Evolutionary conservation across 768 basidiomycete species (phyloP).

Genomic region (Tylopilus vinaceipallidus): DNA sequence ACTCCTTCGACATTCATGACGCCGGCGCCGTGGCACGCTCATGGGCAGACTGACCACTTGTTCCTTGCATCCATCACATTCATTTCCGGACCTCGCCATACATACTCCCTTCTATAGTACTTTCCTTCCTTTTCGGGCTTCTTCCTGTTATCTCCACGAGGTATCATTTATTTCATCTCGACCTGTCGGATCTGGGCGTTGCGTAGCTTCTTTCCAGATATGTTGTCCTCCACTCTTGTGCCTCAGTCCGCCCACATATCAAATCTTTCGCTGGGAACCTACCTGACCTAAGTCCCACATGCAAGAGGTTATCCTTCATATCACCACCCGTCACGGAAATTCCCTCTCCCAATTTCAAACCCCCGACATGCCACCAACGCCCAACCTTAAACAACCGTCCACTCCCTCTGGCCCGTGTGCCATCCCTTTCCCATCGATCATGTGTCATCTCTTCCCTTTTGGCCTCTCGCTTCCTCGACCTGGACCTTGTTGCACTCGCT

Average conservation of each 20-base stretch:
- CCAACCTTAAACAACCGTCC: conserved; percentile 14
- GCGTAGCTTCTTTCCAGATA: conserved; percentile 26
- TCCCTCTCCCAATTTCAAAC: conserved; percentile 26
- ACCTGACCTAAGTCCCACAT: conserved; percentile 14
- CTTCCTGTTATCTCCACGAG: conserved; percentile 35
- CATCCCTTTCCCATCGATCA: conserved; percentile 7
- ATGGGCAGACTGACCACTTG: conserved; percentile 30
- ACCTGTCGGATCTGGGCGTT: conserved; percentile 30
- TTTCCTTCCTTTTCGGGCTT: conserved; percentile 22
- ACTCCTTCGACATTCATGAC: conserved; percentile 29
- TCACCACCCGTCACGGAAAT: conserved; percentile 17
- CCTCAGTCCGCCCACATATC: conserved; percentile 10
- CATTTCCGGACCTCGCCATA: conserved; percentile 31
- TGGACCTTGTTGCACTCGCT: conserved; percentile 17
- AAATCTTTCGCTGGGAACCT: conserved; percentile 12
- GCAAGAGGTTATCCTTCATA: conserved; percentile 4
- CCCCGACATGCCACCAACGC: conserved; percentile 4
- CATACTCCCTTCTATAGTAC: conserved; percentile 19
- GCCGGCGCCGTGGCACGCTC: conserved; percentile 35
- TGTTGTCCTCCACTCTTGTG: conserved; percentile 27
- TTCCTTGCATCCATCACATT: conserved; percentile 25
- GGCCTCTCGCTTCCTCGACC: conserved; percentile 24
- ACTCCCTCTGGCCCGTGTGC: conserved; percentile 9
- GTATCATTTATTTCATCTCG: conserved; percentile 22
- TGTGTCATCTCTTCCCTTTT: conserved; percentile 2